Evolutionary conservation across 2,329 filamentous ascomycete genomes (phyloP).

Genomic region (Beauveria bassiana): DNA sequence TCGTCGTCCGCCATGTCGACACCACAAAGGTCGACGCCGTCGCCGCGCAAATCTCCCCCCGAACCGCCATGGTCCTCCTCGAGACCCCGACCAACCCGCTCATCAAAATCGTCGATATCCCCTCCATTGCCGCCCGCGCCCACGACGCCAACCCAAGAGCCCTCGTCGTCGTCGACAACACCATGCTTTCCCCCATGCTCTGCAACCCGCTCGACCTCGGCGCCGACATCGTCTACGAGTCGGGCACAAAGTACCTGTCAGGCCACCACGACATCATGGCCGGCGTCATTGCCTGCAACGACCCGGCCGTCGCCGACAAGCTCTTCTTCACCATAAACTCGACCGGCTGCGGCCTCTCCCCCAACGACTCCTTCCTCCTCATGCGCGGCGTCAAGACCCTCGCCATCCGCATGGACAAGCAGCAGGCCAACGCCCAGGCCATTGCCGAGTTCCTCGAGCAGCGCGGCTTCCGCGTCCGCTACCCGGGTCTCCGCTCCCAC

Average conservation of each 20-base stretch:
- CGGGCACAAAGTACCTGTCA: constrained; percentile 94
- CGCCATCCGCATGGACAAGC: constrained; percentile 97
- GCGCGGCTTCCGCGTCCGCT: constrained; percentile 89
- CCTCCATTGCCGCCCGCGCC: constrained; percentile 64
- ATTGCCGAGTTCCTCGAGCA: constrained; percentile 90
- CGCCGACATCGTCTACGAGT: constrained; percentile 95
- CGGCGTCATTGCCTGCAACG: constrained; percentile 88
- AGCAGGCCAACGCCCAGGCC: constrained; percentile 82
- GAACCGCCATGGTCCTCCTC: constrained; percentile 91
- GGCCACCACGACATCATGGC: constrained; percentile 99
- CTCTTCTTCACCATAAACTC: constrained; percentile 97
- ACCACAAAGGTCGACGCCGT: constrained; percentile 74
- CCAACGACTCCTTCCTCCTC: constrained; percentile 92
- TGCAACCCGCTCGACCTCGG: constrained; percentile 90
- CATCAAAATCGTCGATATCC: constrained; percentile 95
- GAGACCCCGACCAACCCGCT: constrained; percentile 96
- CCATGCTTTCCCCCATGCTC: constrained; percentile 94
- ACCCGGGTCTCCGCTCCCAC: constrained; percentile 88
- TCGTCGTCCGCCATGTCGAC: constrained; percentile 92
- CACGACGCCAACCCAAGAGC: constrained; percentile 73
- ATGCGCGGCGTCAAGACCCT: constrained; percentile 95
- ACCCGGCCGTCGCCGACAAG: constrained; percentile 71
- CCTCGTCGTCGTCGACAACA: constrained; percentile 92
- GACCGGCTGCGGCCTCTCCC: constrained; percentile 86
- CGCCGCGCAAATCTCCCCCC: constrained; percentile 57